Base-by-base conservation (phyloP, 1,284 basidiomycete genomes). In the Caloboletus firmus region DNA sequence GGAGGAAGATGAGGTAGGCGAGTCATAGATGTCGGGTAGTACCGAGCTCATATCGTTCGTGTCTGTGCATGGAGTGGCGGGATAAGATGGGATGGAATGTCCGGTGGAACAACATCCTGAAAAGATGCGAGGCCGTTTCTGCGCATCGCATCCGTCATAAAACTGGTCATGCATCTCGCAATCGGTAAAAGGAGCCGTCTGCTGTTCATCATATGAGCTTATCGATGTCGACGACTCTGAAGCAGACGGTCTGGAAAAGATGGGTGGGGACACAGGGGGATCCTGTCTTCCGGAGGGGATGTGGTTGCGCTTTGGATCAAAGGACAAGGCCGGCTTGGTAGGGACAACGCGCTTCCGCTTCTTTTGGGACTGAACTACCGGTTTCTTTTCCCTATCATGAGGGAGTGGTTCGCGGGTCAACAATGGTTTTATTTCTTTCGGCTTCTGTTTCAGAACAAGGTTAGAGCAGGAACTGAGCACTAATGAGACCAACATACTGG, bases 271-370 rank as follows among this genome's bases (percentile, higher is more conserved):
- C 18, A 18, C n/a, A n/a, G 58, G 43, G 2, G 56, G 35, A 35
- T 60, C 63, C 44, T 62, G 70, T 44, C 10, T 56, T 15, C 68
- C 68, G 13, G 57, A 48, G 12, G 67, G 71, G 24, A 69, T 39
- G 15, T 18, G 18, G 10, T 17, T 60, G 31, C 44, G 1, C 26
- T 35, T 50, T 46, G 68, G 67, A 51, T 63, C 6, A 39, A 61
- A 73, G 18, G 51, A 6, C 8, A 63, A 20, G 41, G 18, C 39
- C 3, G 68, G 58, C 17, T 50, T 69, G 28, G 55, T 41, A 20
- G 68, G 68, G 12, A 20, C 0, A 15, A 20, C 2, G 13, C 47
- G 58, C 54, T 57, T 73, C 58, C 71, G 71, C 55, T 52, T 65
- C 49, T 58, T 71, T 10, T 12, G 39, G 26, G 55, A 45, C 39